phyloP scores from a whole-genome alignment of 106 monocot genomes.

The Vanilla planifolia region DNA sequence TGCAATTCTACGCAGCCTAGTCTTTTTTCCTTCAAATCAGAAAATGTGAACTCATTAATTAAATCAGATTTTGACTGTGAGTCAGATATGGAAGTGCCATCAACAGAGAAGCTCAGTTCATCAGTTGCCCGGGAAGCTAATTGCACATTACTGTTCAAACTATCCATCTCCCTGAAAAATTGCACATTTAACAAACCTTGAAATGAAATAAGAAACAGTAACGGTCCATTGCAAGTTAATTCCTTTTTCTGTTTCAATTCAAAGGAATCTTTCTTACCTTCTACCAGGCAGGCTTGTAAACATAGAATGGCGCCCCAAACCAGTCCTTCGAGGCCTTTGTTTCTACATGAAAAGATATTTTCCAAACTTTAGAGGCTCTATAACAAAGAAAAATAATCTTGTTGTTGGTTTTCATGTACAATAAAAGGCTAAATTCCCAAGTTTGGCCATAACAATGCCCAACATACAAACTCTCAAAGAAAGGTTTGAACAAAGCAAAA shows the following conservation, averaged over 20 bases:
- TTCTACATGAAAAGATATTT: not conserved
- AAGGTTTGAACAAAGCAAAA: too few species aligned
- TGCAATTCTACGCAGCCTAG: constrained; percentile 4
- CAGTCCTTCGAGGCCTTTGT: not conserved
- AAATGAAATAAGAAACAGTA: not conserved
- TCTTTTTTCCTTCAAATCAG: constrained; percentile 6
- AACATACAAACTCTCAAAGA: too few species aligned
- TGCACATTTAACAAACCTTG: not conserved
- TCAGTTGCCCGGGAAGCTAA: constrained; percentile 4
- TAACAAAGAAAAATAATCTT: not conserved
- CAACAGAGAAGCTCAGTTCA: constrained; percentile 13
- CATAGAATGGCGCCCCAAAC: constrained; percentile 2
- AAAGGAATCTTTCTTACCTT: constrained; percentile 4
- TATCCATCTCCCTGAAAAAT: not conserved
- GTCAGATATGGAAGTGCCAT: constrained; percentile 9
- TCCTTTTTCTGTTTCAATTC: not conserved
- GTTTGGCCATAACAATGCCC: not conserved
- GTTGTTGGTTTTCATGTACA: not conserved
- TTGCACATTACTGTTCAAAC: constrained; percentile 3
- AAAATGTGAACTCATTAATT: not conserved
- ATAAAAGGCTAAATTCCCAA: not conserved
- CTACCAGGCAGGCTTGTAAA: not conserved
- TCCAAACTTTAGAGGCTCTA: not conserved
- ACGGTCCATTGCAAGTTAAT: not conserved
- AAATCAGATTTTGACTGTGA: constrained; percentile 12